Percentiles rank a stretch among this genome's conserved stretches.
Evolutionary conservation across 352 stramenopile species (phyloP).

Genomic region (Phytophthora macrochlamydospora): DNA sequence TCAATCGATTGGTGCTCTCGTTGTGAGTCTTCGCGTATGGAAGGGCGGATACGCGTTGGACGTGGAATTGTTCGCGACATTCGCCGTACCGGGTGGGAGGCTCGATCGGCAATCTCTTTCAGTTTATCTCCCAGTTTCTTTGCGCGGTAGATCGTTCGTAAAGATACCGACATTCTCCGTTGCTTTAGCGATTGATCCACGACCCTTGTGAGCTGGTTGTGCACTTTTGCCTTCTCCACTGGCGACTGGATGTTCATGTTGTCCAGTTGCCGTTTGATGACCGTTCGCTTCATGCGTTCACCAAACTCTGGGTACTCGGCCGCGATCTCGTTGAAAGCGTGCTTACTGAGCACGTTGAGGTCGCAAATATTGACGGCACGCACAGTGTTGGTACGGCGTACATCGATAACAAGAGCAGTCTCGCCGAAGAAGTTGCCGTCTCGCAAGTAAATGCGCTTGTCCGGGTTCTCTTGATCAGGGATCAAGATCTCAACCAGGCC

Average conservation of each 20-base stretch:
- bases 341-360: slow-evolving; percentile 79
- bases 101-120: slow-evolving; percentile 80
- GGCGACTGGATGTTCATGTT: slow-evolving; percentile 88
- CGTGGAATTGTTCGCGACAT: slow-evolving; percentile 23
- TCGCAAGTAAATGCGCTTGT: slow-evolving; percentile 74
- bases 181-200: slow-evolving; percentile 84
- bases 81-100: slow-evolving; percentile 35
- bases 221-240: slow-evolving; percentile 72
- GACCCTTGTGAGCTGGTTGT: slow-evolving; percentile 77
- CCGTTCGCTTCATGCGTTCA: slow-evolving; percentile 80
- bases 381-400: slow-evolving; percentile 79
- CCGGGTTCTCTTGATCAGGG: slow-evolving; percentile 44
- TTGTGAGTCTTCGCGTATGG: slow-evolving; percentile 25
- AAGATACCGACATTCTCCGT: slow-evolving; percentile 70
- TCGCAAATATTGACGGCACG: slow-evolving; percentile 82
- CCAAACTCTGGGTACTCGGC: slow-evolving; percentile 82
- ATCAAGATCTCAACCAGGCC: slow-evolving; percentile 82
- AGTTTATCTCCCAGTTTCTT: slow-evolving; percentile 85
- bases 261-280: slow-evolving; percentile 82
- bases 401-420: slow-evolving; percentile 80
- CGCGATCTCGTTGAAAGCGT: slow-evolving; percentile 81
- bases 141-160: slow-evolving; percentile 76
- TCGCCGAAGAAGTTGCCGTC: slow-evolving; percentile 84
- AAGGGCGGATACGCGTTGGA: slow-evolving; percentile 24
- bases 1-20: slow-evolving; percentile 8